phyloP scores from a whole-genome alignment of 495 filamentous ascomycete genomes.

The Trichoderma orchidacearum region DNA sequence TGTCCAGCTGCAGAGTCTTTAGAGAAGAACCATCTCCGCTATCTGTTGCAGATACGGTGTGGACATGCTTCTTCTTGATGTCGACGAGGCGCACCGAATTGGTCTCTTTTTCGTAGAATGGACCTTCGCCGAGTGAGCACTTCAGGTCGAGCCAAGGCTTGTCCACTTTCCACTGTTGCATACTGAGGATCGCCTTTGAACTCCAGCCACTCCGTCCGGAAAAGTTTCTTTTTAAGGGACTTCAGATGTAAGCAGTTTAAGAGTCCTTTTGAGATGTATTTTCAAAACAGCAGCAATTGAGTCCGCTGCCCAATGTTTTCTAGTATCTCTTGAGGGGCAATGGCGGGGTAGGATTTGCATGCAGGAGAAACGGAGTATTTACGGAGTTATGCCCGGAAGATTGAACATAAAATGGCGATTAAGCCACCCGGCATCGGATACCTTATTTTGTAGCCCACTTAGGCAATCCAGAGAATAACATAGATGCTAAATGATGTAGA shows the following conservation, averaged over 20 bases:
- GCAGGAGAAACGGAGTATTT: neutral
- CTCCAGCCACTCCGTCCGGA: neutral
- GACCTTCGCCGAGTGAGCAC: slow-evolving; percentile 70
- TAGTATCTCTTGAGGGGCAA: neutral
- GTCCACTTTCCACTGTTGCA: slow-evolving; percentile 30
- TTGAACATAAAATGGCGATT: neutral
- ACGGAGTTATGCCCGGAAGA: neutral
- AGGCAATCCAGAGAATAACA: too few relatives aligned
- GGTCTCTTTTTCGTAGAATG: slow-evolving; percentile 56
- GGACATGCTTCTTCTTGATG: slow-evolving; percentile 67
- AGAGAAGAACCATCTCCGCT: slow-evolving; percentile 47
- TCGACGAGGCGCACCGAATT: slow-evolving; percentile 79
- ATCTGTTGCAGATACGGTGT: slow-evolving; percentile 49
- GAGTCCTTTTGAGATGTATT: slow-evolving; percentile 6
- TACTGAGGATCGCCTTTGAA: slow-evolving; percentile 10
- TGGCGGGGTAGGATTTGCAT: neutral
- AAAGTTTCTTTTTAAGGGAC: slow-evolving; percentile 2
- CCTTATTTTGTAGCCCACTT: too few relatives aligned
- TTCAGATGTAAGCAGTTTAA: too few relatives aligned
- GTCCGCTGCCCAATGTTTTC: neutral
- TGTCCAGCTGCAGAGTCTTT: slow-evolving; percentile 50
- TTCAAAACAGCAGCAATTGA: neutral
- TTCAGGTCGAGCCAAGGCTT: slow-evolving; percentile 65
- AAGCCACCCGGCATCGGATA: neutral
- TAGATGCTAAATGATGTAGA: too few relatives aligned